Conservation (phyloP, 257 asterid genomes). For the Gardenia jasminoides region DNA sequence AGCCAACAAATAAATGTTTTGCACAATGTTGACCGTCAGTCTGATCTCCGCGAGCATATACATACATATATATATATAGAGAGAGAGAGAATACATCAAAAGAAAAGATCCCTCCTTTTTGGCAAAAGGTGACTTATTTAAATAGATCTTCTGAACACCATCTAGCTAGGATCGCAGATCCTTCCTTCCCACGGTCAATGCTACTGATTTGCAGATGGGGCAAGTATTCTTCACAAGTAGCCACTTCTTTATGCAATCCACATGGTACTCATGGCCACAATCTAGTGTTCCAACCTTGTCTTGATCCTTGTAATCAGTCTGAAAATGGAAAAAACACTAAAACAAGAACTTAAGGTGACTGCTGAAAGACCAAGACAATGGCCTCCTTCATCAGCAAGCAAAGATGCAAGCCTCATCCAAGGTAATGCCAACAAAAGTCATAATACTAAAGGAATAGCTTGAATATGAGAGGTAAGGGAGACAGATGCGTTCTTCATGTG, state of each 20-base stretch:
- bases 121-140: constrained; percentile 25
- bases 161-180: constrained; percentile 23
- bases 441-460: background rate
- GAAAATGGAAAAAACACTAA: constrained; percentile 8
- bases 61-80: constrained; percentile 46
- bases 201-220: constrained; percentile 76
- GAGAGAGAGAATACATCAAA: constrained; percentile 48
- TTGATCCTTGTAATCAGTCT: constrained; percentile 51
- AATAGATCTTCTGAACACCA: constrained; percentile 10
- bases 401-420: background rate
- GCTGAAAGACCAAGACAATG: background rate
- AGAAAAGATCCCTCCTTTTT: constrained; percentile 24
- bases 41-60: constrained; percentile 53
- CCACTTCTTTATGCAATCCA: constrained; percentile 68
- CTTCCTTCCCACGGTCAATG: constrained; percentile 39
- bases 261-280: constrained; percentile 77
- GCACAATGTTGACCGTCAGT: constrained; percentile 30
- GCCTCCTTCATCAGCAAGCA: background rate
- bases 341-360: background rate
- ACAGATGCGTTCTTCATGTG: background rate
- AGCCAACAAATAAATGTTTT: constrained; percentile 31
- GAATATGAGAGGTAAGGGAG: background rate
- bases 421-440: background rate
- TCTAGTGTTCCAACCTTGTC: constrained; percentile 55
- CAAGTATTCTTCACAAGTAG: constrained; percentile 61